phyloP scores from a whole-genome alignment of 179 eudicot genomes.

The Silene coronaria region DNA sequence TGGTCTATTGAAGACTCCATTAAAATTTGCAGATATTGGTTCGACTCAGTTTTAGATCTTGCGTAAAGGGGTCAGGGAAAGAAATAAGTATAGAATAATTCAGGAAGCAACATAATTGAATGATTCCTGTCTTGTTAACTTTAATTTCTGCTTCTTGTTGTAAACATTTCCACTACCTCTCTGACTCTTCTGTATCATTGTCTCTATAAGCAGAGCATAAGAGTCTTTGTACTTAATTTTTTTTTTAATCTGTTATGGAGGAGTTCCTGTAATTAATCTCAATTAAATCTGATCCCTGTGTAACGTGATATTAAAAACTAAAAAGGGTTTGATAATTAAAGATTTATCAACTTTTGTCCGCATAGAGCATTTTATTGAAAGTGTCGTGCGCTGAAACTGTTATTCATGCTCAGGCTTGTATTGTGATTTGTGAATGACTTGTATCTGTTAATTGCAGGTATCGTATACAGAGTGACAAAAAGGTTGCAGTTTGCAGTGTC shows the following conservation, averaged over 20 bases:
- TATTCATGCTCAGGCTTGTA: neutral
- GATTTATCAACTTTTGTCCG: neutral
- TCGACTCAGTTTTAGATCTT: too few relatives aligned
- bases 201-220: too few relatives aligned
- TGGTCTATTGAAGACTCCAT: too few relatives aligned
- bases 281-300: neutral
- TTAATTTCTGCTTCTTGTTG: too few relatives aligned
- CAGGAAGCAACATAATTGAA: too few relatives aligned
- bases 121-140: too few relatives aligned
- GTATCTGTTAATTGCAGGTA: constrained; percentile 50
- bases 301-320: neutral
- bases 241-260: neutral
- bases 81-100: too few relatives aligned
- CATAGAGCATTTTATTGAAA: neutral
- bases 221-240: too few relatives aligned
- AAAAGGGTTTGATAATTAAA: neutral
- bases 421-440: neutral
- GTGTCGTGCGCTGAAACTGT: neutral
- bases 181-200: too few relatives aligned
- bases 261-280: neutral
- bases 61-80: too few relatives aligned
- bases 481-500: constrained; percentile 79
- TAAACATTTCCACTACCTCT: too few relatives aligned
- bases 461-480: constrained; percentile 86
- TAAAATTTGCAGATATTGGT: too few relatives aligned